Conservation (phyloP, 1,139 yeast genomes). For the Zygosaccharomyces pseudobailii region DNA sequence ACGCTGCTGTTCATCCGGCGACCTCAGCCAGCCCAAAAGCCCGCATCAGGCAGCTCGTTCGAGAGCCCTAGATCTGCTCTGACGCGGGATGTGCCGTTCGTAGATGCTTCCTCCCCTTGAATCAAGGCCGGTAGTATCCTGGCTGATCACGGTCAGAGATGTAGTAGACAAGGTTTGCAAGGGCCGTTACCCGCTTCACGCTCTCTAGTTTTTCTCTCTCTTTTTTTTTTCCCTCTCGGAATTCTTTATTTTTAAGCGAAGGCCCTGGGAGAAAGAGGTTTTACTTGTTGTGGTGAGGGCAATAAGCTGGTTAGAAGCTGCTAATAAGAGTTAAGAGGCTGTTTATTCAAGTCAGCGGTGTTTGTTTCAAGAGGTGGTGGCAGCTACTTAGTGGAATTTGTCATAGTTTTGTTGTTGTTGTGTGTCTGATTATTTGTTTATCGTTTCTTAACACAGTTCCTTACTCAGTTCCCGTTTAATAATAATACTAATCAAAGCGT, state of each 20-base stretch:
- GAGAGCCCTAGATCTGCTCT: not conserved
- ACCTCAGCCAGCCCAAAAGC: not conserved
- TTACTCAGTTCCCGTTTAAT: not conserved
- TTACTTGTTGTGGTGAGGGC: constrained; percentile 1
- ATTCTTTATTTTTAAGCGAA: constrained; percentile 2
- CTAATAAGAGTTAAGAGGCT: not conserved
- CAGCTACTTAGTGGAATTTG: not conserved
- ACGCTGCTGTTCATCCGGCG: not conserved
- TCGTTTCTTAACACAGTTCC: not conserved
- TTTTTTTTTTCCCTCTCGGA: constrained; percentile 1
- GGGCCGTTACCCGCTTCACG: not conserved
- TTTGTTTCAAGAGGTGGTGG: not conserved
- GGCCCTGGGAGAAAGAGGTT: not conserved
- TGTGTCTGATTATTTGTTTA: not conserved
- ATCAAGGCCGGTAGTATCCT: too few relatives aligned
- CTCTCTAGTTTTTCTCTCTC: not conserved
- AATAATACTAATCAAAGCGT: not conserved
- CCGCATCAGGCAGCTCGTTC: not conserved
- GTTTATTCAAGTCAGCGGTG: not conserved
- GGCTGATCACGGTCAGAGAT: too few relatives aligned
- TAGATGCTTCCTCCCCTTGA: not conserved
- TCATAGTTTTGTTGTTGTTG: not conserved
- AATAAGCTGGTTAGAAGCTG: not conserved
- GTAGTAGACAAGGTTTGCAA: too few relatives aligned
- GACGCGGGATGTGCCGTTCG: not conserved